Evolutionary conservation across 495 filamentous ascomycete species (phyloP), one percentile per base, ranked within the genome.

Genomic region (Aspergillus egyptiacus): DNA sequence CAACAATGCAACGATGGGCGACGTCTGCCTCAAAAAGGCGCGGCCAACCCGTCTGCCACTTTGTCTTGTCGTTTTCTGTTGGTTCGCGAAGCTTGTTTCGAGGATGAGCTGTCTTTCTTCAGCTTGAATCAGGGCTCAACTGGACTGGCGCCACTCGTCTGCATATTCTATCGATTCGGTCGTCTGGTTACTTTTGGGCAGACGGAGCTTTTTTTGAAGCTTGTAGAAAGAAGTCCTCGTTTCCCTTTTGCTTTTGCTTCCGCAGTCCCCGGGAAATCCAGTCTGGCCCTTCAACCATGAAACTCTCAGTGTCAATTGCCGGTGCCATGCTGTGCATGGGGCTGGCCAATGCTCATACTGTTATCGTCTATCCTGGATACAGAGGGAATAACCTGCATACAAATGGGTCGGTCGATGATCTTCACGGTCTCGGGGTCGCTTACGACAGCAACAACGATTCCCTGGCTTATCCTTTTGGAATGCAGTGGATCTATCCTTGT

Each of bases 401-500:
- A 36, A 94, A 88, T 65, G 79, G 79, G 5, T 78, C 79, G 3
- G 56, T 79, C 42, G 57, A 53, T 27, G 58, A 73, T 36, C 27
- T 68, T 10, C 46, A 71, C 46, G 69, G 78, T 33, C 58, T 79
- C 25, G 70, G 71, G 55, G 59, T 71, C 0, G 75, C 73, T n/a
- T 64, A 60, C 31, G 18, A 48, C 53, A 61, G 38, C 56, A 65
- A 58, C 39, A 76, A 73, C 43, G 65, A 62, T 32, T 67, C 69
- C 19, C 50, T 57, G 34, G 60, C 68, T 5, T 94, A 79, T 60
- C 91, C 90, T 3, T 95, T 87, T 58, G 93, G 94, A 69, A 91
- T 95, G 88, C 86, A 96, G 71, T 97, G 93, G 91, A 83, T 85
- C 66, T 99, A 96, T 75, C 93, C 94, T 68, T 99, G 93, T 98